phyloP scores from a whole-genome alignment of 2,329 filamentous ascomycete genomes.

The Bipolaris sorokiniana region DNA sequence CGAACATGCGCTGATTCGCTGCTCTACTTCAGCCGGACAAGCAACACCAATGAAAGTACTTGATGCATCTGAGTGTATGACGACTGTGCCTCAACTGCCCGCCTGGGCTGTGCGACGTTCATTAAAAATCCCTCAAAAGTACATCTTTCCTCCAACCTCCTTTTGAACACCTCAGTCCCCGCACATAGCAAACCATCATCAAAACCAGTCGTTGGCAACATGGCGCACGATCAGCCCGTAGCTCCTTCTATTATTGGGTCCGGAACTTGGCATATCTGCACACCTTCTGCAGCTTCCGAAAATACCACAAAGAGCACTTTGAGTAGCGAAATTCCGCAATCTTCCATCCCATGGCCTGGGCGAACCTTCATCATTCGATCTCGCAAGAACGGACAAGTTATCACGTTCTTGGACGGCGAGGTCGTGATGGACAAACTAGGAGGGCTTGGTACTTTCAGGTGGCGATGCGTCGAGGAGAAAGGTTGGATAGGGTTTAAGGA shows the following conservation, averaged over 20 bases:
- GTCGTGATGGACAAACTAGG: slow-evolving; percentile 38
- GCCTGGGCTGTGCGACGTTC: slow-evolving; percentile 3
- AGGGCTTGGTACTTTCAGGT: slow-evolving; percentile 35
- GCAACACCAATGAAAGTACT: slow-evolving; percentile 8
- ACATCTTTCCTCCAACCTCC: slow-evolving; percentile 4
- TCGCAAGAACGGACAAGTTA: slow-evolving; percentile 27
- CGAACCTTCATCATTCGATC: slow-evolving; percentile 44
- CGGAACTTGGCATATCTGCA: slow-evolving; percentile 8
- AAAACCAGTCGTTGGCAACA: not conserved
- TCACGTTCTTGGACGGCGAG: slow-evolving; percentile 43
- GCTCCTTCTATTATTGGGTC: slow-evolving; percentile 6
- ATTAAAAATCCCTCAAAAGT: not conserved
- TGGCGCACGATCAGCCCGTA: slow-evolving; percentile 6
- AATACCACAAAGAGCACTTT: slow-evolving; percentile 7
- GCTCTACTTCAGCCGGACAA: slow-evolving; percentile 2
- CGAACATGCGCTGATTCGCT: slow-evolving; percentile 4
- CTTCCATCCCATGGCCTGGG: slow-evolving; percentile 32
- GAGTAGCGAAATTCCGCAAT: slow-evolving; percentile 1
- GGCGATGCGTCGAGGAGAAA: slow-evolving; percentile 48
- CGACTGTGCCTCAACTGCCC: slow-evolving; percentile 2
- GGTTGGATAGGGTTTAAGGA: slow-evolving; percentile 52
- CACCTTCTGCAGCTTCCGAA: slow-evolving; percentile 12
- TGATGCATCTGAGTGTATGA: slow-evolving; percentile 6
- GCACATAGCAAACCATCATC: slow-evolving; percentile 2
- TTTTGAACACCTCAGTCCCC: slow-evolving; percentile 1